Conservation (phyloP, 257 asterid species). For the Ballota nigra region DNA sequence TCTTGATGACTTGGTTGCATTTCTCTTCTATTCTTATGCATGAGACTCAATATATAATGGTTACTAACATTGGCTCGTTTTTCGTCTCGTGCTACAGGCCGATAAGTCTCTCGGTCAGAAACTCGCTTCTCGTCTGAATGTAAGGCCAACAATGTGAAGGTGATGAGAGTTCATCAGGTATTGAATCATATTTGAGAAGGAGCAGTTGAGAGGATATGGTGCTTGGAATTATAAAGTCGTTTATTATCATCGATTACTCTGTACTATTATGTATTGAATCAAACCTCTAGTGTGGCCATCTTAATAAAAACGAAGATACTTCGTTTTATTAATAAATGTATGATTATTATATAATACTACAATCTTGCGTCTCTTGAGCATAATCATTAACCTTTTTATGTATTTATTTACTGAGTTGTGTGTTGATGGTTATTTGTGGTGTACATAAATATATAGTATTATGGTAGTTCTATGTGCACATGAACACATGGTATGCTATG, state of each 20-base stretch:
- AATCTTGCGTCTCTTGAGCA: no score
- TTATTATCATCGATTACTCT: not conserved
- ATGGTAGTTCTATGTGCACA: no score
- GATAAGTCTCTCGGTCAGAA: constrained; percentile 75
- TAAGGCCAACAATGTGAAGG: constrained; percentile 72
- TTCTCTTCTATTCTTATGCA: not conserved
- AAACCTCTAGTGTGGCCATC: constrained; percentile 10
- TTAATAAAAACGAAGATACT: constrained; percentile 26
- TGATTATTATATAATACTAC: no score
- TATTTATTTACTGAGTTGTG: not conserved
- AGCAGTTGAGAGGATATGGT: not conserved
- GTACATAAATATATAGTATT: no score
- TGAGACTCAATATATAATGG: not conserved
- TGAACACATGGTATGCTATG: no score
- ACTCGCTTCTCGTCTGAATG: constrained; percentile 62
- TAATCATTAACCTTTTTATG: no score
- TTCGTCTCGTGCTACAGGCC: constrained; percentile 41
- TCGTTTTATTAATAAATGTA: not conserved
- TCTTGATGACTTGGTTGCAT: not conserved
- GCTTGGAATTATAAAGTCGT: not conserved
- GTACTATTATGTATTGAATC: constrained; percentile 15
- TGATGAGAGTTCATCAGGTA: not conserved
- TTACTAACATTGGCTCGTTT: not conserved
- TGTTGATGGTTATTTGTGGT: no score
- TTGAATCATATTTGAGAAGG: not conserved